phyloP scores from a whole-genome alignment of 306 rosid genomes.

The Astragalus membranaceus region DNA sequence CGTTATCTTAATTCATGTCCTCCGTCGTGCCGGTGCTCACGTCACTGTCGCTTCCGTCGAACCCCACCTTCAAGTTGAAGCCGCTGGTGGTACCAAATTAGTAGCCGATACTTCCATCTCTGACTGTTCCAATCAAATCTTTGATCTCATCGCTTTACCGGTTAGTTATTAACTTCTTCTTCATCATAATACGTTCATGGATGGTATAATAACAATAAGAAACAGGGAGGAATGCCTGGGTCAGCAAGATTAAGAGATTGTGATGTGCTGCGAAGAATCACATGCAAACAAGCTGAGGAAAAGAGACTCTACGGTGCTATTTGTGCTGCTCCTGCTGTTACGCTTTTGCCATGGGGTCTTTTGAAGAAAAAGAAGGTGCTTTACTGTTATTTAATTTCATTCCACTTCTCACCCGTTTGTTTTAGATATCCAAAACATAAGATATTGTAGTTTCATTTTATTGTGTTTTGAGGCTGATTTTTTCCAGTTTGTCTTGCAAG shows the following conservation, averaged over 20 bases:
- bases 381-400: neutral
- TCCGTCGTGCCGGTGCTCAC: conserved; percentile 90
- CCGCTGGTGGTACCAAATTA: conserved; percentile 64
- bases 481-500: conserved; percentile 55
- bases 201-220: neutral
- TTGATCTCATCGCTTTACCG: conserved; percentile 90
- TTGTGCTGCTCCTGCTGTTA: conserved; percentile 92
- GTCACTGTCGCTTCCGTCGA: conserved; percentile 95
- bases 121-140: conserved; percentile 53
- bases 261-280: conserved; percentile 52
- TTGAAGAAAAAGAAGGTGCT: conserved; percentile 65
- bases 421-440: too few relatives aligned
- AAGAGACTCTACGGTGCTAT: conserved; percentile 89
- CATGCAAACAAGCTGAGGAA: conserved; percentile 73
- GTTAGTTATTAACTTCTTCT: conserved; percentile 29
- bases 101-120: conserved; percentile 72
- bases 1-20: conserved; percentile 67
- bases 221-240: conserved; percentile 98
- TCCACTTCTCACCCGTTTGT: neutral
- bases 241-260: conserved; percentile 82
- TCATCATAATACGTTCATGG: neutral
- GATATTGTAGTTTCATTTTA: neutral
- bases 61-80: conserved; percentile 67
- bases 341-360: conserved; percentile 98
- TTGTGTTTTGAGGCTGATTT: conserved; percentile 38